These are phyloP conservation scores for Esteya vermicola DNA, from an alignment of 2,329 filamentous ascomycete species.

Conservation along the genomic window DNA sequence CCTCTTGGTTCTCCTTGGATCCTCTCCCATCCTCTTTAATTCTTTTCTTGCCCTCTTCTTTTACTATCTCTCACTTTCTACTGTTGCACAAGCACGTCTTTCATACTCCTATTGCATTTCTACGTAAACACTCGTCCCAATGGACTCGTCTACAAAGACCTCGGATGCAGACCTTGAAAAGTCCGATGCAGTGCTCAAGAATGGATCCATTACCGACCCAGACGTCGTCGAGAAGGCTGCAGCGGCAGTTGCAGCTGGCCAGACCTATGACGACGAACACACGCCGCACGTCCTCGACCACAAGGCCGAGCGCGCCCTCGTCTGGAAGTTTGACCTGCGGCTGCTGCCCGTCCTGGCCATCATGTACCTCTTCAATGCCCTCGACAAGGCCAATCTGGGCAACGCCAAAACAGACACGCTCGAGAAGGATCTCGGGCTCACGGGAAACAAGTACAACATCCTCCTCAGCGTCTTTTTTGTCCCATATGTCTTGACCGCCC, in stretches of 20 bases:
- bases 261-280: constrained; percentile 1
- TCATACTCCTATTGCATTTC: no score
- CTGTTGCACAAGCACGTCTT: no score
- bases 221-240: background rate
- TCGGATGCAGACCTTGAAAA: no score
- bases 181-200: background rate
- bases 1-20: no score
- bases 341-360: constrained; percentile 37
- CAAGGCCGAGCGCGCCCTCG: constrained; percentile 32
- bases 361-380: constrained; percentile 34
- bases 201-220: background rate
- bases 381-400: constrained; percentile 20
- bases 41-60: no score
- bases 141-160: no score
- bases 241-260: background rate
- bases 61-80: no score
- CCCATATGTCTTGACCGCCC: constrained; percentile 59
- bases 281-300: constrained; percentile 20
- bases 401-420: constrained; percentile 2
- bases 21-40: no score
- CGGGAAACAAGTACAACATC: constrained; percentile 54
- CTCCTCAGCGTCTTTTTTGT: constrained; percentile 62
- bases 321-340: constrained; percentile 39
- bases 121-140: no score
- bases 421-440: constrained; percentile 1